These are phyloP conservation scores for Moricandia arvensis DNA, from an alignment of 345 rosid genomes.

Conservation along the genomic window DNA sequence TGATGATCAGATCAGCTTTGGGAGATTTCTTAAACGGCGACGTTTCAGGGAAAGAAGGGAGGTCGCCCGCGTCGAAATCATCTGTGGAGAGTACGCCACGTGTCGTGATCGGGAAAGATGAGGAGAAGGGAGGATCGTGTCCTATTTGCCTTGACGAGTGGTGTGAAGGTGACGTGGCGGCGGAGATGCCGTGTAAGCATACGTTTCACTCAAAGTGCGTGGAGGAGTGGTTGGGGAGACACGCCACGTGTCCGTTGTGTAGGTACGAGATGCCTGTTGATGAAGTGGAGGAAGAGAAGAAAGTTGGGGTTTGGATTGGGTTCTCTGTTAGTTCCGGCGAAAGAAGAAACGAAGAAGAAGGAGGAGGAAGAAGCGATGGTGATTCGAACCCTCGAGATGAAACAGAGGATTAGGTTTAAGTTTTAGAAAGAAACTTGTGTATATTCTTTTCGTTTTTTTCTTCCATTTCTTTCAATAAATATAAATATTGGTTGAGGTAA, in stretches of 20 bases:
- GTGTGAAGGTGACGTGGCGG: conserved; percentile 36
- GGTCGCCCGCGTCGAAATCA: conserved; percentile 32
- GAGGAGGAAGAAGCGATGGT: neutral
- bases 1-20: conserved; percentile 12
- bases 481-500: neutral
- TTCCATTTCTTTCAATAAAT: neutral
- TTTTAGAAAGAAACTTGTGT: neutral
- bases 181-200: conserved; percentile 46
- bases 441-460: neutral
- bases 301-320: conserved; percentile 26
- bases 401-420: conserved; percentile 13
- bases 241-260: conserved; percentile 42
- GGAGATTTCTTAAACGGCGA: conserved; percentile 16
- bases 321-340: conserved; percentile 7
- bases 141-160: conserved; percentile 38
- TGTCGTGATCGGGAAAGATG: conserved; percentile 19
- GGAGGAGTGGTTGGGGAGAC: conserved; percentile 38
- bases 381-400: conserved; percentile 3
- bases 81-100: conserved; percentile 36
- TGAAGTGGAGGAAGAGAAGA: conserved; percentile 12
- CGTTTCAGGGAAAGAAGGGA: conserved; percentile 22
- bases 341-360: conserved; percentile 15
- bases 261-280: conserved; percentile 41
- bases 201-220: conserved; percentile 36
- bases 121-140: conserved; percentile 16